Conservation (phyloP, 202 grass and related monocot genomes). For the Elaeis oleifera region DNA sequence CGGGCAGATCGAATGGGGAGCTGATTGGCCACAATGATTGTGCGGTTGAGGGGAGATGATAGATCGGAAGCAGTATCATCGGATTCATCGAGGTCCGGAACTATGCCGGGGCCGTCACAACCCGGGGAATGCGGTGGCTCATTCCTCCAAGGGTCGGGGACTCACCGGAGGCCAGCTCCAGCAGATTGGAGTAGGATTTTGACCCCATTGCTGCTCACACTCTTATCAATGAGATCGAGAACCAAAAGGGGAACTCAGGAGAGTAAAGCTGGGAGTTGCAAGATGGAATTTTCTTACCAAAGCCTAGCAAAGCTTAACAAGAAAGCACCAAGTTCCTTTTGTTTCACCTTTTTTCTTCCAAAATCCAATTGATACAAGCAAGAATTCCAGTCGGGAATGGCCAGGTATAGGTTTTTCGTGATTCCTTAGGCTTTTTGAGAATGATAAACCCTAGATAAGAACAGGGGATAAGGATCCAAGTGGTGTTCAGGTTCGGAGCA, state of each 20-base stretch:
- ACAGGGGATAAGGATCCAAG: no score
- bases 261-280: background rate
- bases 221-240: background rate
- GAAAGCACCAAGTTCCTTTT: no score
- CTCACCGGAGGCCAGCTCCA: constrained; percentile 66
- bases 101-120: constrained; percentile 69
- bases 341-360: no score
- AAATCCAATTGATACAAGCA: no score
- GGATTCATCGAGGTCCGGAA: constrained; percentile 65
- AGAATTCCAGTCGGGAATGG: no score
- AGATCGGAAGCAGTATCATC: constrained; percentile 24
- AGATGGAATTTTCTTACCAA: constrained; percentile 8
- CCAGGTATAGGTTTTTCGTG: no score
- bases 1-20: background rate
- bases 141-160: constrained; percentile 41
- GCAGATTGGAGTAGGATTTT: constrained; percentile 78
- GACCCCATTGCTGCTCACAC: constrained; percentile 45
- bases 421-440: no score
- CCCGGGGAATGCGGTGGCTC: constrained; percentile 48
- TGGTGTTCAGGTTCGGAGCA: background rate
- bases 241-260: background rate
- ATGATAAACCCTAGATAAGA: no score
- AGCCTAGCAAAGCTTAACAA: no score
- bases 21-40: background rate
- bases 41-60: constrained; percentile 5